Base-by-base conservation (phyloP, 1,284 basidiomycete genomes). In the Xerocomus amazonicus region DNA sequence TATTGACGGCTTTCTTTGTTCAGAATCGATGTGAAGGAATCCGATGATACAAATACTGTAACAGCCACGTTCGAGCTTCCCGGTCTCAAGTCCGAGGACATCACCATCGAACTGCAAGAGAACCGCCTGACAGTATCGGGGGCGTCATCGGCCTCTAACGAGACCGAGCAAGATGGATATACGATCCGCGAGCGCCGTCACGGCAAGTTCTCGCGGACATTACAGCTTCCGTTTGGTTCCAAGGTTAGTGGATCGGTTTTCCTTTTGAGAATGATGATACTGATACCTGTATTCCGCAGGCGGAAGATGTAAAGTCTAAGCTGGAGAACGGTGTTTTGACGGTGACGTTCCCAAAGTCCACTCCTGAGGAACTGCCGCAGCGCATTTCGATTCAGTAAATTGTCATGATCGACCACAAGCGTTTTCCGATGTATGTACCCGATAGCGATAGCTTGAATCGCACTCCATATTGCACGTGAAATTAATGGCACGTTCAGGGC, bases 31-130 rank as follows among this genome's bases (percentile, higher is more conserved):
- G 52, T 67, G 10, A 55, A 63, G 45, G 72, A 73, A 50, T 59
- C 70, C 45, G 49, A 58, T 7, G 63, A 71, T 13, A 43, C 57
- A 31, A 73, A 74, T 47, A 56, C 56, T 13, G 64, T 75, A 27
- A 72, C 66, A 4, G 71, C 70, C 13, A 61, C 68, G 0, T 69
- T 77, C 54, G 74, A 78, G 57, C 59, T 78, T 4, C 75, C 76
- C 1, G 75, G 75, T 5, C 40, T 75, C 35, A 66, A 61, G 27
- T 70, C 73, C 33, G 70, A 75, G 31, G 62, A 70, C 45, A 59
- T 76, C 17, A 46, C 63, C 29, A 68, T 77, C 49, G 64, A 72
- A 23, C 52, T 75, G 6, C 66, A 71, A 41, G 66, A 70, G 42
- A 62, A 68, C 28, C 59, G 61, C 28, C 65, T 77, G 47, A 70